phyloP scores from a whole-genome alignment of 345 rosid species.

The Lagerstroemia speciosa region DNA sequence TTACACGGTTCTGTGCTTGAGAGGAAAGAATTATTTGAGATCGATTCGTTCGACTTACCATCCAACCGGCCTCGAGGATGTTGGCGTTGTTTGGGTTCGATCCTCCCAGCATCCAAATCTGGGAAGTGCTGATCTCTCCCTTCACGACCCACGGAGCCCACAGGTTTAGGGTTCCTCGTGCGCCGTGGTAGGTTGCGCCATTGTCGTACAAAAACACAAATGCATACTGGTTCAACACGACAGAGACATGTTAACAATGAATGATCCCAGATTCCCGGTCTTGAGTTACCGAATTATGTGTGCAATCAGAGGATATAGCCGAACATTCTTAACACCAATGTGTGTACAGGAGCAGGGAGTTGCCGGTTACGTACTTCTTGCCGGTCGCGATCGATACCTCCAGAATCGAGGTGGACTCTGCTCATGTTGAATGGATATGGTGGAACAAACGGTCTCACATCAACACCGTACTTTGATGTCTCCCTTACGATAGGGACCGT shows the following conservation, averaged over 20 bases:
- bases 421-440: too few species aligned
- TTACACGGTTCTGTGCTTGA: too few species aligned
- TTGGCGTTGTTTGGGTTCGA: too few species aligned
- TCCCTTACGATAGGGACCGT: conserved; percentile 1
- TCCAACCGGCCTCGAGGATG: background rate
- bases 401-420: too few species aligned
- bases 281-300: too few species aligned
- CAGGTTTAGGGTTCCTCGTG: background rate
- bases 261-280: too few species aligned
- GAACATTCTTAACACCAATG: too few species aligned
- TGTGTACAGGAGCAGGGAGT: too few species aligned
- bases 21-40: background rate
- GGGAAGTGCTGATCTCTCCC: background rate
- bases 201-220: background rate
- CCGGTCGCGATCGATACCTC: too few species aligned
- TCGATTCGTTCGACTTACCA: background rate
- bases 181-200: background rate
- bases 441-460: too few species aligned
- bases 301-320: too few species aligned
- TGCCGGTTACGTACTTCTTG: conserved; percentile 4
- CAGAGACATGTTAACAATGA: too few species aligned
- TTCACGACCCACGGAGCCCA: background rate
- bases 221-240: background rate
- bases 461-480: background rate
- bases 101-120: background rate